Evolutionary conservation across 2,329 filamentous ascomycete species (phyloP).

Genomic region (Exophiala aquamarina): DNA sequence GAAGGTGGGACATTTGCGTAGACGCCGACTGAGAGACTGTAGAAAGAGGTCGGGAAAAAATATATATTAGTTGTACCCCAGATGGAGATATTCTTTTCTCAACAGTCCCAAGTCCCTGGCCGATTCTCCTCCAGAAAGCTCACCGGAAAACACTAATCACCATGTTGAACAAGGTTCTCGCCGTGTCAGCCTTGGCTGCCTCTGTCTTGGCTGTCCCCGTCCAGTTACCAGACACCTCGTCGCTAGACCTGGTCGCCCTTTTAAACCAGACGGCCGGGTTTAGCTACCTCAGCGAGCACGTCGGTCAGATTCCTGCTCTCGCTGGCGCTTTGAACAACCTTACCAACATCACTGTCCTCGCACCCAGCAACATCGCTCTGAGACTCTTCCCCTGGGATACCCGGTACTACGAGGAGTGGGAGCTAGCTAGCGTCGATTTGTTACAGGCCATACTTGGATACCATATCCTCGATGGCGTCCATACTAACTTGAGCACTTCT

Average conservation of each 20-base stretch:
- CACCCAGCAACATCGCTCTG: constrained; percentile 55
- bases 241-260: constrained; percentile 4
- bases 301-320: constrained; percentile 4
- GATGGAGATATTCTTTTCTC: background rate
- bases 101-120: background rate
- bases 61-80: constrained; percentile 2
- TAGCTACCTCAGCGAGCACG: constrained; percentile 5
- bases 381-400: constrained; percentile 35
- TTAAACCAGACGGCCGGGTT: constrained; percentile 10
- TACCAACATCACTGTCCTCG: constrained; percentile 58
- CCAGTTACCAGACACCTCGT: constrained; percentile 6
- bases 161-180: constrained; percentile 5
- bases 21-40: background rate
- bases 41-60: constrained; percentile 2
- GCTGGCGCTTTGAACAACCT: constrained; percentile 23
- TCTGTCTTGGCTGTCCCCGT: constrained; percentile 4
- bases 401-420: constrained; percentile 31
- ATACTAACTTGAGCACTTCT: constrained; percentile 26
- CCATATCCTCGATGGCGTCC: constrained; percentile 59
- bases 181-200: constrained; percentile 6
- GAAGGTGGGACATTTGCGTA: constrained; percentile 4
- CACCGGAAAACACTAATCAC: background rate
- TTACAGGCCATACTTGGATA: constrained; percentile 54
- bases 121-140: background rate
- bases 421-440: constrained; percentile 6